phyloP scores from a whole-genome alignment of 176 grass and related monocot species.

The Tuctoria greenei region DNA sequence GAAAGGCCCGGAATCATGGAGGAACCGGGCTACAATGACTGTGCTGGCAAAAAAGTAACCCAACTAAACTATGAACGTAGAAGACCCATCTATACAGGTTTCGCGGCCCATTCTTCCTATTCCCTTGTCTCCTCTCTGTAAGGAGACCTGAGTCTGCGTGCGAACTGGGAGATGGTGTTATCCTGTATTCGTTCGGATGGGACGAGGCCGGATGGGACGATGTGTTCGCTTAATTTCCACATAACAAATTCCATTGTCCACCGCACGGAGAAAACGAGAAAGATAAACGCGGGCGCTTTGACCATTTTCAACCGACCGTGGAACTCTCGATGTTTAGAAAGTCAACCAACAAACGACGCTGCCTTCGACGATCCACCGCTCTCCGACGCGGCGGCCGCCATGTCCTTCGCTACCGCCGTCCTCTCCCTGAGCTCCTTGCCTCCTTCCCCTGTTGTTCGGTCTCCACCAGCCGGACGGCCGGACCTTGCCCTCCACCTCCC shows the following conservation, averaged over 20 bases:
- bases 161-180: no score
- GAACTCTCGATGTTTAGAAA: neutral
- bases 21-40: no score
- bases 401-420: neutral
- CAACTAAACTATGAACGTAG: no score
- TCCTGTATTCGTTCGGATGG: no score
- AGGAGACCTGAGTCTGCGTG: no score
- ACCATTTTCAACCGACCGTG: neutral
- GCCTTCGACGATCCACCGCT: conserved; percentile 21
- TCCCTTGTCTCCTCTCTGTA: no score
- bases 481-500: conserved; percentile 61
- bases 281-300: neutral
- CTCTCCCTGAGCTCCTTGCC: conserved; percentile 37
- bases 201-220: no score
- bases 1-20: no score
- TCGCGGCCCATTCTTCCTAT: no score
- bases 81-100: no score
- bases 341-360: neutral
- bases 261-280: neutral
- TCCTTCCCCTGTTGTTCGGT: no score
- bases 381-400: conserved; percentile 15
- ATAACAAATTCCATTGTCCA: neutral
- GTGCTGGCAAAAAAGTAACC: no score
- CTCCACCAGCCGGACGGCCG: conserved; percentile 55
- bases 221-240: neutral